phyloP scores from a whole-genome alignment of 2,329 filamentous ascomycete species.

The Penicillium janthinellum region DNA sequence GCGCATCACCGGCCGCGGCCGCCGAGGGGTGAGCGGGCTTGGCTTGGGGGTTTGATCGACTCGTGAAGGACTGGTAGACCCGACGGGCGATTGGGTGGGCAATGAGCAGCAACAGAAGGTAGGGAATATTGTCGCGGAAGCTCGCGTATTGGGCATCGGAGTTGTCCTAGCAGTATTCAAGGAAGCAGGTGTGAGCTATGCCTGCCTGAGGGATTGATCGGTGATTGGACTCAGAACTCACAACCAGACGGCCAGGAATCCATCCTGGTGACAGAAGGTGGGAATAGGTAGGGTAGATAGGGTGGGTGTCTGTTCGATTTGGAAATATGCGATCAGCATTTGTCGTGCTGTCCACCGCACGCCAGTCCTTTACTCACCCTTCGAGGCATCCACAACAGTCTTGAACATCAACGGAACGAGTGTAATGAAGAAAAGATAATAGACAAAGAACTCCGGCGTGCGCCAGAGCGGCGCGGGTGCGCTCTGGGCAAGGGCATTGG shows the following conservation, averaged over 20 bases:
- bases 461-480: slow-evolving; percentile 73
- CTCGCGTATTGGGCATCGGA: slow-evolving; percentile 84
- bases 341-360: not conserved
- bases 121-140: slow-evolving; percentile 84
- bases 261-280: slow-evolving; percentile 75
- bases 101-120: slow-evolving; percentile 71
- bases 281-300: slow-evolving; percentile 75
- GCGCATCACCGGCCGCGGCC: slow-evolving; percentile 52
- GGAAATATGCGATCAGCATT: slow-evolving; percentile 20
- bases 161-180: slow-evolving; percentile 65
- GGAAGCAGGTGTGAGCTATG: slow-evolving; percentile 24
- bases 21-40: slow-evolving; percentile 19
- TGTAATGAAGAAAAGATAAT: slow-evolving; percentile 68
- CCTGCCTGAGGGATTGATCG: not conserved
- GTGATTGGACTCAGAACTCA: slow-evolving; percentile 47
- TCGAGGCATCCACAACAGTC: slow-evolving; percentile 81
- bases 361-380: slow-evolving; percentile 57
- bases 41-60: slow-evolving; percentile 38
- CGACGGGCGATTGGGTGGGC: slow-evolving; percentile 78
- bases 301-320: slow-evolving; percentile 67
- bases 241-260: slow-evolving; percentile 89
- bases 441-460: slow-evolving; percentile 82
- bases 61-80: slow-evolving; percentile 64
- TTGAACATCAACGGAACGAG: slow-evolving; percentile 87
- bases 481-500: slow-evolving; percentile 48